Conservation (phyloP, 1,284 basidiomycete genomes). For the Trichosporon sp. region DNA sequence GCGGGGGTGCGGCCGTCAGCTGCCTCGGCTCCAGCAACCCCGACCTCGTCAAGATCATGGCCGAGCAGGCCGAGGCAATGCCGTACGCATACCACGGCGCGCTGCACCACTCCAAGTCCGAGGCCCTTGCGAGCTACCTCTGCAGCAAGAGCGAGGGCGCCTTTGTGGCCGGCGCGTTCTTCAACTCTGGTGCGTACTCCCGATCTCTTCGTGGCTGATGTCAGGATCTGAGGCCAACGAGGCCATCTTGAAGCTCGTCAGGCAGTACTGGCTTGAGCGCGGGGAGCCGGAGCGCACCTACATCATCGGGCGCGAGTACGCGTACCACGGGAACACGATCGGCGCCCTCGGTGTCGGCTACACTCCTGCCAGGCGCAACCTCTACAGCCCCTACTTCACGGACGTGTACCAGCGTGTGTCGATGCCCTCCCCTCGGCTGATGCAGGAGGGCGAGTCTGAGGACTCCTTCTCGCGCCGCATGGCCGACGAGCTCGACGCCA, state of each 20-base stretch:
- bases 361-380: constrained; percentile 36
- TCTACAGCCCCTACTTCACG: constrained; percentile 64
- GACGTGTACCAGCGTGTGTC: constrained; percentile 41
- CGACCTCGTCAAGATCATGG: constrained; percentile 49
- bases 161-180: constrained; percentile 41
- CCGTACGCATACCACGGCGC: constrained; percentile 42
- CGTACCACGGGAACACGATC: constrained; percentile 83
- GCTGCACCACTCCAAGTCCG: constrained; percentile 30
- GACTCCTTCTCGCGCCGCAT: constrained; percentile 75
- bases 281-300: constrained; percentile 70
- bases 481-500: constrained; percentile 75
- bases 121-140: constrained; percentile 37
- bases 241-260: constrained; percentile 40
- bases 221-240: constrained; percentile 45
- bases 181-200: constrained; percentile 33
- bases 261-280: constrained; percentile 62
- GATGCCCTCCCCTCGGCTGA: constrained; percentile 63
- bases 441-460: constrained; percentile 68
- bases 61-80: constrained; percentile 35
- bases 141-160: constrained; percentile 35
- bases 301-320: constrained; percentile 75
- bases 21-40: constrained; percentile 76
- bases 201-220: neutral
- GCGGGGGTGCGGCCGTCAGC: constrained; percentile 77
- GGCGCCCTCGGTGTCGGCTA: constrained; percentile 50